These are phyloP conservation scores for Psilocybe tampanensis DNA, from an alignment of 768 basidiomycete genomes.

Conservation along the genomic window DNA sequence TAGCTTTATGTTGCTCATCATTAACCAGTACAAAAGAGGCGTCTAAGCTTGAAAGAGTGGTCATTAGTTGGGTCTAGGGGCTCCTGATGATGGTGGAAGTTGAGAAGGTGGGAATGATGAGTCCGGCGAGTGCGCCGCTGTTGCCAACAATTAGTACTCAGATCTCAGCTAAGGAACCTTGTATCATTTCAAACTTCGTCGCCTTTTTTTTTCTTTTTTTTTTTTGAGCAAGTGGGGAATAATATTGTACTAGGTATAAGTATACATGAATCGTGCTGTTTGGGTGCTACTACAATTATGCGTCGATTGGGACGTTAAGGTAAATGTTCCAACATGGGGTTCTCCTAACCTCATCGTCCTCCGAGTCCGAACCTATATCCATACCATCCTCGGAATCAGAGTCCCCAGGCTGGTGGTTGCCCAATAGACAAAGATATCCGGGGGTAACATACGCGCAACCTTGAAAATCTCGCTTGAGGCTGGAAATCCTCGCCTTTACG, in stretches of 20 bases:
- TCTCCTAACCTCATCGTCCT: no score
- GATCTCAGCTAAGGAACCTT: no score
- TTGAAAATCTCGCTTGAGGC: conserved; percentile 24
- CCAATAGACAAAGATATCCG: conserved; percentile 21
- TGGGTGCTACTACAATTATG: no score
- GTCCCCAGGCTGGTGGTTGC: conserved; percentile 4
- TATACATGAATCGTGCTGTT: no score
- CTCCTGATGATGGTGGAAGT: background rate
- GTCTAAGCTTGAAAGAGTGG: conserved; percentile 39
- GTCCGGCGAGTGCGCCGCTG: no score
- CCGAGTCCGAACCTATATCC: no score
- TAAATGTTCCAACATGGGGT: conserved; percentile 11
- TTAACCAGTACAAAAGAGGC: conserved; percentile 52
- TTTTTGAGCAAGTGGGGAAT: no score
- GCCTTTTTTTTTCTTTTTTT: no score
- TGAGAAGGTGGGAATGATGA: no score
- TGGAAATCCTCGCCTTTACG: conserved; percentile 16
- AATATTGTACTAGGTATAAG: no score
- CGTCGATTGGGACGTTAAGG: conserved; percentile 5
- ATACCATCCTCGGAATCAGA: background rate
- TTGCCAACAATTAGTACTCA: no score
- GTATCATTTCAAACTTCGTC: no score
- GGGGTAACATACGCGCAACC: background rate
- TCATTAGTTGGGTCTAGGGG: background rate
- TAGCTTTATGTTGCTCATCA: conserved; percentile 10